Percentiles rank a stretch among this genome's conserved stretches.
These are phyloP conservation scores for Lepidium campestre DNA, from an alignment of 441 rosid genomes.

Conservation along the genomic window DNA sequence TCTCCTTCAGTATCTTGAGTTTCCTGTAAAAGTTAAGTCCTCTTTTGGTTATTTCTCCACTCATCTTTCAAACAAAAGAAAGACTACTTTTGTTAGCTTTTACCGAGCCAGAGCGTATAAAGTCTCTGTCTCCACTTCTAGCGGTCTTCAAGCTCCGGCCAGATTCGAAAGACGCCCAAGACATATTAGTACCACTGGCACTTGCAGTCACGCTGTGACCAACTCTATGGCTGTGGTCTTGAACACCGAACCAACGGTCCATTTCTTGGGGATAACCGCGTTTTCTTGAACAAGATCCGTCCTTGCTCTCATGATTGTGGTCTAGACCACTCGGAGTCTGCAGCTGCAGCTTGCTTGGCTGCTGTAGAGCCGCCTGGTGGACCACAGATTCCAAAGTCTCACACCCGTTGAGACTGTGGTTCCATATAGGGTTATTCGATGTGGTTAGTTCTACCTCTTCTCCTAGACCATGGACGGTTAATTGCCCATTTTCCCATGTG, in stretches of 20 bases:
- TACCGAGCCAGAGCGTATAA: slow-evolving; percentile 45
- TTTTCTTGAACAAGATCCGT: slow-evolving; percentile 30
- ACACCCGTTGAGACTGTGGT: slow-evolving; percentile 17
- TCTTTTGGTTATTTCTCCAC: background rate
- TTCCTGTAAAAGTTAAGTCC: slow-evolving; percentile 21
- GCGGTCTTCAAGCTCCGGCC: slow-evolving; percentile 32
- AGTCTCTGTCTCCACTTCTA: slow-evolving; percentile 34
- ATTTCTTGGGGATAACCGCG: slow-evolving; percentile 19
- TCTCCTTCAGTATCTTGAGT: slow-evolving; percentile 42
- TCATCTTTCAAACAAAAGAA: background rate
- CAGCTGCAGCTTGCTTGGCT: slow-evolving; percentile 10
- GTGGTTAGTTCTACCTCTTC: slow-evolving; percentile 23
- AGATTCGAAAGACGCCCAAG: slow-evolving; percentile 37
- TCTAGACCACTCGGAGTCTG: slow-evolving; percentile 1
- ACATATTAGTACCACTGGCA: slow-evolving; percentile 28
- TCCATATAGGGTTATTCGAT: slow-evolving; percentile 33
- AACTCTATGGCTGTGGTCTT: slow-evolving; percentile 26
- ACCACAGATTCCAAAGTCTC: slow-evolving; percentile 68
- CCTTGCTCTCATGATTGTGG: slow-evolving; percentile 6
- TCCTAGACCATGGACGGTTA: slow-evolving; percentile 51
- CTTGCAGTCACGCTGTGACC: slow-evolving; percentile 30
- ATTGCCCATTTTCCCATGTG: slow-evolving; percentile 63
- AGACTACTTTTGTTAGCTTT: background rate
- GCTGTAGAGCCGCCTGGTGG: slow-evolving; percentile 46
- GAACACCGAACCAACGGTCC: slow-evolving; percentile 17